Percentiles rank a stretch among this genome's conserved stretches.
Evolutionary conservation across 2,329 filamentous ascomycete genomes (phyloP).

Genomic region (Talaromyces albobiverticillius): DNA sequence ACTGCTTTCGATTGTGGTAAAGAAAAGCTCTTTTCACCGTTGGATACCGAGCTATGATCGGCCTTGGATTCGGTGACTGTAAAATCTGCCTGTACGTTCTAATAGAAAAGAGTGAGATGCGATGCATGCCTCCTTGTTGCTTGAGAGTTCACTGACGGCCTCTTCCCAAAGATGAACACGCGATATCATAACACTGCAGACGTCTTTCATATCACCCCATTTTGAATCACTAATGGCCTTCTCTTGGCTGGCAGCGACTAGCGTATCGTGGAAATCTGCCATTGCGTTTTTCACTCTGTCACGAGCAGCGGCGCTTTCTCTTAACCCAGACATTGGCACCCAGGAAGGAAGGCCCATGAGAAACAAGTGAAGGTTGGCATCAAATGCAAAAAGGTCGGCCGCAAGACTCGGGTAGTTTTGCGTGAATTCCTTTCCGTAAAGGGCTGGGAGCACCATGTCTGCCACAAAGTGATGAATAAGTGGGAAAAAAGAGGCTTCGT

Average conservation of each 20-base stretch:
- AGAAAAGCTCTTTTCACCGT: not conserved
- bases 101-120: not conserved
- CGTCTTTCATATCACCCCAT: not conserved
- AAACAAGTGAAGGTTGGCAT: constrained; percentile 2
- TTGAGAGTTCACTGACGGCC: not conserved
- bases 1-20: not conserved
- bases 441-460: not conserved
- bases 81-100: not conserved
- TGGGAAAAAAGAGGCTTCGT: not conserved
- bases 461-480: constrained; percentile 1
- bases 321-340: not conserved
- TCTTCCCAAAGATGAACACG: not conserved
- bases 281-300: not conserved
- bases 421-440: not conserved
- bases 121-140: not conserved
- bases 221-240: not conserved
- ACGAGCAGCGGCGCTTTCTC: constrained; percentile 1
- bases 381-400: not conserved
- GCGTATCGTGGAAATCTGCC: not conserved
- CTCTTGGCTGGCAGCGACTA: not conserved
- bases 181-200: not conserved
- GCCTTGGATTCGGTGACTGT: not conserved
- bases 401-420: not conserved
- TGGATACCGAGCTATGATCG: not conserved
- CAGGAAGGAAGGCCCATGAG: not conserved